A percentile compares a stretch with the other conserved stretches of the same genome.
phyloP scores from a whole-genome alignment of 116 monocot species.

The Phalaenopsis hybrid region DNA sequence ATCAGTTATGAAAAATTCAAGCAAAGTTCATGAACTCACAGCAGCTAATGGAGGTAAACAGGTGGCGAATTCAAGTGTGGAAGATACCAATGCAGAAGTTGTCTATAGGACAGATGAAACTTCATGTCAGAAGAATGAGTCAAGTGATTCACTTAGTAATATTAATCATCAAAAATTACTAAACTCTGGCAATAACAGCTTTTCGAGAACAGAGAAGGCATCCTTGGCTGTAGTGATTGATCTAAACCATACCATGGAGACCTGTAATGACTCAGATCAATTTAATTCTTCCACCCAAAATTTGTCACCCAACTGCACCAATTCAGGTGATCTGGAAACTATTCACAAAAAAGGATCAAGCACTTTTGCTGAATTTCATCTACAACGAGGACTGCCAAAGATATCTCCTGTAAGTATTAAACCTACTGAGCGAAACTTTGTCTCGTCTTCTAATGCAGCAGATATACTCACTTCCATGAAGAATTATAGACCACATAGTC shows the following conservation, averaged over 20 bases:
- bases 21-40: constrained; percentile 4
- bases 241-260: constrained; percentile 32
- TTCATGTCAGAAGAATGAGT: constrained; percentile 4
- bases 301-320: constrained; percentile 5
- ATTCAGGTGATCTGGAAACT: neutral
- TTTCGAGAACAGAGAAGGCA: constrained; percentile 15
- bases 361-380: constrained; percentile 13
- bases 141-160: neutral
- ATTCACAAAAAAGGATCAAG: neutral
- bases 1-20: constrained; percentile 17
- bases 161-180: neutral
- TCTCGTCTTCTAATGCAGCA: constrained; percentile 9
- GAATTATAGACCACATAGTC: too few relatives aligned
- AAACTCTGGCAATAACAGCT: constrained; percentile 8
- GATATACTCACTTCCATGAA: constrained; percentile 15
- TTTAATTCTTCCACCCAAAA: constrained; percentile 8
- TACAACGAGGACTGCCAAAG: constrained; percentile 4
- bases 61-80: constrained; percentile 9
- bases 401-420: neutral
- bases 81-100: constrained; percentile 6
- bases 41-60: constrained; percentile 14
- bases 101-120: neutral
- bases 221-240: constrained; percentile 26
- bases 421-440: constrained; percentile 2
- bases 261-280: neutral